A percentile compares a stretch with the other conserved stretches of the same genome.
Evolutionary conservation across 345 rosid species (phyloP).

Genomic region (Litchi chinensis): DNA sequence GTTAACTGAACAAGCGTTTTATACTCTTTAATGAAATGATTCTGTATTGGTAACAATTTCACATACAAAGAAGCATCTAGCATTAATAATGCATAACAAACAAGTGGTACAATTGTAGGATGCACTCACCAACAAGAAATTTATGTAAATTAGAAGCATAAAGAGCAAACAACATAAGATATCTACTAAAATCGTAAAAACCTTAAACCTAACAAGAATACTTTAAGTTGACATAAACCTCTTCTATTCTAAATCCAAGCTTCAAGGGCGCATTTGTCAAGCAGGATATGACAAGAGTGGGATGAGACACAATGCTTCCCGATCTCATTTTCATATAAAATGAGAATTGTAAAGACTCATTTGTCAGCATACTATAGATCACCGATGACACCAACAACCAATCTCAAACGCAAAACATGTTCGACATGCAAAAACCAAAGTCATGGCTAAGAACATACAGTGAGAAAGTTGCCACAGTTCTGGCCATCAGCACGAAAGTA

Average conservation of each 20-base stretch:
- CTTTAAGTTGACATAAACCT: background rate
- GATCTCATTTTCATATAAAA: too few relatives aligned
- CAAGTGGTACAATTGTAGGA: background rate
- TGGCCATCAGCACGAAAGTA: conserved; percentile 74
- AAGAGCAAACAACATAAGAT: too few relatives aligned
- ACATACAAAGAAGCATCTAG: background rate
- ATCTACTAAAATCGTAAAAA: background rate
- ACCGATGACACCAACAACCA: background rate
- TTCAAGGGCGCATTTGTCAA: background rate
- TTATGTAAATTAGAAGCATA: background rate
- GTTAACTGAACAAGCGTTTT: background rate
- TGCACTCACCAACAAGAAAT: background rate
- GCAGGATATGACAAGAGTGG: background rate
- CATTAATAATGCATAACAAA: background rate
- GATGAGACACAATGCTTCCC: background rate
- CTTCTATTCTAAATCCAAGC: background rate
- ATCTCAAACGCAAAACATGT: background rate
- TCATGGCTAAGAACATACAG: conserved; percentile 37
- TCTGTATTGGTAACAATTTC: background rate
- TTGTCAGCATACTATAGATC: background rate
- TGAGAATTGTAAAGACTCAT: background rate
- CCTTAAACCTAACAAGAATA: background rate
- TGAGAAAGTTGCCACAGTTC: conserved; percentile 78
- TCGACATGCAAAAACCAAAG: background rate
- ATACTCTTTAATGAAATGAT: background rate